Evolutionary conservation across 495 filamentous ascomycete genomes (phyloP).

Genomic region (Daldinia bambusicola): DNA sequence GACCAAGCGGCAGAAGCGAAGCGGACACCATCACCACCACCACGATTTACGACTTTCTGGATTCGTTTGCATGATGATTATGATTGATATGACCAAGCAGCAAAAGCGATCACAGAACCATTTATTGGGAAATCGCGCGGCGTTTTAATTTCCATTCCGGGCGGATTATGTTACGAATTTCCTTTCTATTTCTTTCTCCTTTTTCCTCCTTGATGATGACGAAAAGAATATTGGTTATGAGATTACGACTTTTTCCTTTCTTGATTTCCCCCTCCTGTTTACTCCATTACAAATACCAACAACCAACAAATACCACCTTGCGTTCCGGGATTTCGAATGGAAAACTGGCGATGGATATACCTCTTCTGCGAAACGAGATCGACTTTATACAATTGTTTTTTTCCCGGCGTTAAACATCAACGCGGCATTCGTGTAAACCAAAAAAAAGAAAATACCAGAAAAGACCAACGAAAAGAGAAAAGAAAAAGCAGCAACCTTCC

Average conservation of each 20-base stretch:
- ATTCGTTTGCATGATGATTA: constrained; percentile 26
- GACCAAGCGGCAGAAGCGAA: neutral
- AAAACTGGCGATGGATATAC: constrained; percentile 1
- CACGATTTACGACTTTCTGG: constrained; percentile 9
- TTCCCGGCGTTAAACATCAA: neutral
- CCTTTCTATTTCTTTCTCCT: neutral
- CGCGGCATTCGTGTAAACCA: neutral
- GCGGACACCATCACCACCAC: constrained; percentile 7
- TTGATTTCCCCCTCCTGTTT: constrained; percentile 4
- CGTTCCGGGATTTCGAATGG: neutral
- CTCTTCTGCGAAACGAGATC: constrained; percentile 21
- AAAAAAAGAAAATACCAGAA: neutral
- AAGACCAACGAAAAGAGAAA: too few relatives aligned
- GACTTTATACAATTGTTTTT: neutral
- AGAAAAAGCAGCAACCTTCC: neutral
- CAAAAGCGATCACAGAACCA: constrained; percentile 15
- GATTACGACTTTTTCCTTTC: constrained; percentile 25
- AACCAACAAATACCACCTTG: neutral
- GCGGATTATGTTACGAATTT: constrained; percentile 11
- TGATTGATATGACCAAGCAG: constrained; percentile 26
- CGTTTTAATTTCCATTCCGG: constrained; percentile 30
- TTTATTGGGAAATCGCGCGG: constrained; percentile 25
- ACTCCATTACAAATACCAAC: neutral
- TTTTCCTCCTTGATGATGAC: constrained; percentile 27
- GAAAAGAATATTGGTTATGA: constrained; percentile 26